Evolutionary conservation across 1,139 yeast genomes (phyloP).

Genomic region (Hyphopichia buzzinii): DNA sequence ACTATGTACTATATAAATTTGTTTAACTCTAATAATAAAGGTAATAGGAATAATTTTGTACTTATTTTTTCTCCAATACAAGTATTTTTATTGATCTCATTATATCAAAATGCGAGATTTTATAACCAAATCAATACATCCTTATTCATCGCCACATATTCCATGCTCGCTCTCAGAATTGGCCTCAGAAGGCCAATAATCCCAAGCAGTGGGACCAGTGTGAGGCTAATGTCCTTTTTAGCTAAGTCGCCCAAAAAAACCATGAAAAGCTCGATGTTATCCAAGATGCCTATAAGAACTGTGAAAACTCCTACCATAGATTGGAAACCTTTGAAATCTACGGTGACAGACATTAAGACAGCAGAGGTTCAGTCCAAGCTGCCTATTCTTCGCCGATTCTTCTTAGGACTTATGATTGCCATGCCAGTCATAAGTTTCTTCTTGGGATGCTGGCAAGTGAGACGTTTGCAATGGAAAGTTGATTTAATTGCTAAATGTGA

Average conservation of each 20-base stretch:
- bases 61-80: neutral
- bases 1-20: slow-evolving; percentile 1
- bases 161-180: neutral
- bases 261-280: neutral
- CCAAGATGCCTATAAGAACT: slow-evolving; percentile 14
- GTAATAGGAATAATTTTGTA: neutral
- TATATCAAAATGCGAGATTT: too few relatives aligned
- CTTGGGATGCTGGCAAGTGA: slow-evolving; percentile 92
- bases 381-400: slow-evolving; percentile 44
- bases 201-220: too few relatives aligned
- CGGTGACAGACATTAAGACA: slow-evolving; percentile 43
- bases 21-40: neutral
- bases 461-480: slow-evolving; percentile 86
- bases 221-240: neutral
- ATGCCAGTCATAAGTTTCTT: slow-evolving; percentile 89
- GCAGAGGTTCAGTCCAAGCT: slow-evolving; percentile 39
- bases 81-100: too few relatives aligned
- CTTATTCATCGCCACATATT: too few relatives aligned
- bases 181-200: neutral
- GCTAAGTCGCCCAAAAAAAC: neutral
- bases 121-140: too few relatives aligned
- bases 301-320: slow-evolving; percentile 73
- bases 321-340: slow-evolving; percentile 74
- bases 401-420: slow-evolving; percentile 61
- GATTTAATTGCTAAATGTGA: slow-evolving; percentile 79